These are phyloP conservation scores for Vigna unguiculata DNA, from an alignment of 306 rosid species.

Conservation along the genomic window DNA sequence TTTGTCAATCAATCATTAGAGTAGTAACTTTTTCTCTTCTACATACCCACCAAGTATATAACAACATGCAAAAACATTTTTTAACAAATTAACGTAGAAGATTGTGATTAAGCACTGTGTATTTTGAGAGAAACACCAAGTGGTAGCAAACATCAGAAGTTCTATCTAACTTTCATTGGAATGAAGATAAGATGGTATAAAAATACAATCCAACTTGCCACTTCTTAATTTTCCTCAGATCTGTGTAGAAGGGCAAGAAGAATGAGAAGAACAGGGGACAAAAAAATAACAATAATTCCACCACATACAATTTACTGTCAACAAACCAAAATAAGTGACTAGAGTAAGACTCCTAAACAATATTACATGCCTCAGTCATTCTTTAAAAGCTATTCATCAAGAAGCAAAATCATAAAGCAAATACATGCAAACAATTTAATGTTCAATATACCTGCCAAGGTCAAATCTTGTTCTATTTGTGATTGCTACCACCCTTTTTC, in stretches of 20 bases:
- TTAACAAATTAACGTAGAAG: no score
- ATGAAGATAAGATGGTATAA: slow-evolving; percentile 23
- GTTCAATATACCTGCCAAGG: slow-evolving; percentile 60
- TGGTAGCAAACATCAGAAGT: slow-evolving; percentile 1
- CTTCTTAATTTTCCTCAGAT: slow-evolving; percentile 30
- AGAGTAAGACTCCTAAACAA: slow-evolving; percentile 52
- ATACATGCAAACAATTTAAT: slow-evolving; percentile 59
- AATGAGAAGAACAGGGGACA: slow-evolving; percentile 4
- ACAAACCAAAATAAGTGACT: slow-evolving; percentile 43
- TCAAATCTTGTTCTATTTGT: slow-evolving; percentile 59
- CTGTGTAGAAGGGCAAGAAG: slow-evolving; percentile 41
- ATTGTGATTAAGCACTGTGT: neutral
- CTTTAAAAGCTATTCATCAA: slow-evolving; percentile 65
- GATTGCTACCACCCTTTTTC: slow-evolving; percentile 82
- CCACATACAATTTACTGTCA: slow-evolving; percentile 53
- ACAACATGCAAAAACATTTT: no score
- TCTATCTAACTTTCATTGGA: slow-evolving; percentile 40
- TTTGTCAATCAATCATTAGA: no score
- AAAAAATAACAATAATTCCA: slow-evolving; percentile 39
- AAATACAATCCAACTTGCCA: slow-evolving; percentile 45
- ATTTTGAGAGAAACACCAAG: neutral
- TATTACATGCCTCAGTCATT: slow-evolving; percentile 72
- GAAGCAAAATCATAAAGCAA: slow-evolving; percentile 61
- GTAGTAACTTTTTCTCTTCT: no score
- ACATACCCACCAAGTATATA: no score